Percentiles rank a stretch among this genome's conserved stretches.
These are phyloP conservation scores for Lactifluus rugatus DNA, from an alignment of 768 basidiomycete species.

Conservation along the genomic window DNA sequence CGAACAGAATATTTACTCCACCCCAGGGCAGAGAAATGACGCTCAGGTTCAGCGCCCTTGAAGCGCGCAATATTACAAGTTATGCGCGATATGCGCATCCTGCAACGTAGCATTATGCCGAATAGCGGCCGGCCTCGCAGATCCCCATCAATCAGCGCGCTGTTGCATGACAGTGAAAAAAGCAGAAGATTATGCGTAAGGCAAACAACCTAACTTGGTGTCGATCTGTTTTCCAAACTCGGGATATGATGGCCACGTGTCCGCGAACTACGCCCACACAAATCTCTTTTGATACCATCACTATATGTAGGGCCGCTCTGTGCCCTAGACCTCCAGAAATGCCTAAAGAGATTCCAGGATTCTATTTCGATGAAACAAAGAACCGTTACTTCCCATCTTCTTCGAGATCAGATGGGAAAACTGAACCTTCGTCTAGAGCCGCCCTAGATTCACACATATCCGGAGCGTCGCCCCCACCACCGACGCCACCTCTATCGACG, in stretches of 20 bases:
- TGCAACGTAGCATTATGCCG: not conserved
- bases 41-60: not conserved
- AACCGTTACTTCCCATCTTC: constrained; percentile 24
- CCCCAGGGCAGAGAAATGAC: not conserved
- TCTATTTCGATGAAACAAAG: constrained; percentile 22
- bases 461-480: not conserved
- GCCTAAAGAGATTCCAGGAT: constrained; percentile 23
- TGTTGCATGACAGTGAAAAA: not conserved
- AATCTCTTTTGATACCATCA: not conserved
- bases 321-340: constrained; percentile 11
- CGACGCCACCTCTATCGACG: not conserved
- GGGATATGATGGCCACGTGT: not conserved
- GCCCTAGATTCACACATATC: not conserved
- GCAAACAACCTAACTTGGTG: not conserved
- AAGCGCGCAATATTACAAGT: not conserved
- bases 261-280: not conserved
- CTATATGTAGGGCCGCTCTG: constrained; percentile 1
- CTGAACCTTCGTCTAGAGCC: not conserved
- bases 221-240: not conserved
- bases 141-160: constrained; percentile 2
- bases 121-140: not conserved
- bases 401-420: constrained; percentile 8
- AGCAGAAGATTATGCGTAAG: not conserved
- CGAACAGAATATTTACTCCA: no score
- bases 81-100: not conserved